phyloP scores from a whole-genome alignment of 495 filamentous ascomycete genomes.

The Neurospora sp. region DNA sequence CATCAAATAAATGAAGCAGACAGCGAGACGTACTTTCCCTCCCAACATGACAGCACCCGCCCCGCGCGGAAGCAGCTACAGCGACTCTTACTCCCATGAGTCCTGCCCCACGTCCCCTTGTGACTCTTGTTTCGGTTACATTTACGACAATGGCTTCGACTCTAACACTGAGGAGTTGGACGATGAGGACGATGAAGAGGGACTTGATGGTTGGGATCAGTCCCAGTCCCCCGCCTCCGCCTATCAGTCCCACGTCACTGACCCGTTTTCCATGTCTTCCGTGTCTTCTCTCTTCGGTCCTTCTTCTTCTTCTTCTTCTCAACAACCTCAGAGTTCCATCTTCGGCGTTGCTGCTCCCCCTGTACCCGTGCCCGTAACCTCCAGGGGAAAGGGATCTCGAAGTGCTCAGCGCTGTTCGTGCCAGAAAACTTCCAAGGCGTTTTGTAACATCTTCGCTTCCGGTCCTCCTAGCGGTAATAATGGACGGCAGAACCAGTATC shows the following conservation, averaged over 20 bases:
- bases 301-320: background rate
- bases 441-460: background rate
- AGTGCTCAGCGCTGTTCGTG: background rate
- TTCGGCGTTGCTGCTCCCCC: background rate
- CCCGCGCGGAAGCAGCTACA: background rate
- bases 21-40: background rate
- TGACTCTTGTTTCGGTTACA: background rate
- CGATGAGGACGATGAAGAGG: background rate
- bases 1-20: background rate
- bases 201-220: background rate
- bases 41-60: background rate
- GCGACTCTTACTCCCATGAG: background rate
- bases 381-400: background rate
- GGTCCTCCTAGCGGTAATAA: background rate
- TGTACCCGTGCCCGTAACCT: background rate
- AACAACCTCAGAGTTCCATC: background rate
- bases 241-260: background rate
- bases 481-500: background rate
- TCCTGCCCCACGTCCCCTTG: background rate
- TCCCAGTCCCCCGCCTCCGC: background rate
- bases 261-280: background rate
- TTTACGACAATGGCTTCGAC: background rate
- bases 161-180: background rate
- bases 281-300: background rate
- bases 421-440: background rate